A percentile compares a stretch with the other conserved stretches of the same genome.
These are phyloP conservation scores for Telfairia occidentalis DNA, from an alignment of 331 rosid species.

Conservation along the genomic window DNA sequence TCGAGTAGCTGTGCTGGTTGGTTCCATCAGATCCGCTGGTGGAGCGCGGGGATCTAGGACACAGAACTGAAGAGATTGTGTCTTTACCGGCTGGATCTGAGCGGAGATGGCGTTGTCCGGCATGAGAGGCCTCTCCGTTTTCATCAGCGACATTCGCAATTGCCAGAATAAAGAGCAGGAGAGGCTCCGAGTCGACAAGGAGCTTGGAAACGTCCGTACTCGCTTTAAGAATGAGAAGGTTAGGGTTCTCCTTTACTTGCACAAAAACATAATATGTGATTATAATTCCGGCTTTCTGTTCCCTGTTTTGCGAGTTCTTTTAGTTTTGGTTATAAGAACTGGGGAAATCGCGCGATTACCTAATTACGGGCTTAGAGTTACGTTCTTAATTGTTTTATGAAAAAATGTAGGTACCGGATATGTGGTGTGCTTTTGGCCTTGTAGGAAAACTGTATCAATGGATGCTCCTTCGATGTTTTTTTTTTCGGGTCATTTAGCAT, in stretches of 20 bases:
- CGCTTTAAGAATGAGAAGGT: slow-evolving; percentile 99
- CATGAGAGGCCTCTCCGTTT: slow-evolving; percentile 98
- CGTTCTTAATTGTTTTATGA: slow-evolving; percentile 1
- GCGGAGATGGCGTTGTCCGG: slow-evolving; percentile 86
- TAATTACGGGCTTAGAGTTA: neutral
- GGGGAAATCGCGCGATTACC: neutral
- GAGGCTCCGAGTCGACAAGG: slow-evolving; percentile 93
- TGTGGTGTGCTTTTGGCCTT: neutral
- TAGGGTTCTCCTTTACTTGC: neutral
- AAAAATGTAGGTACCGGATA: neutral
- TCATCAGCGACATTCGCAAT: slow-evolving; percentile 92
- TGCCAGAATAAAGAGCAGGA: slow-evolving; percentile 97
- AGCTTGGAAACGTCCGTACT: slow-evolving; percentile 89
- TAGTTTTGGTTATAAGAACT: slow-evolving; percentile 7
- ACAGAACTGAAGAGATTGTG: slow-evolving; percentile 13
- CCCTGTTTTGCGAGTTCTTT: neutral
- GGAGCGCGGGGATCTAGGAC: slow-evolving; percentile 31
- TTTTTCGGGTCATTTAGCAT: neutral
- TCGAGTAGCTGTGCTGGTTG: neutral
- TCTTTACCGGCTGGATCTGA: slow-evolving; percentile 46
- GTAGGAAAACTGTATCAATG: neutral
- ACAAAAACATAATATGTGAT: neutral
- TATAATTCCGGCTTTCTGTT: neutral
- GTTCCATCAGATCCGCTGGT: slow-evolving; percentile 19
- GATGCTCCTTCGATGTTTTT: neutral